phyloP scores from a whole-genome alignment of 257 asterid species.

The Perilla frutescens region DNA sequence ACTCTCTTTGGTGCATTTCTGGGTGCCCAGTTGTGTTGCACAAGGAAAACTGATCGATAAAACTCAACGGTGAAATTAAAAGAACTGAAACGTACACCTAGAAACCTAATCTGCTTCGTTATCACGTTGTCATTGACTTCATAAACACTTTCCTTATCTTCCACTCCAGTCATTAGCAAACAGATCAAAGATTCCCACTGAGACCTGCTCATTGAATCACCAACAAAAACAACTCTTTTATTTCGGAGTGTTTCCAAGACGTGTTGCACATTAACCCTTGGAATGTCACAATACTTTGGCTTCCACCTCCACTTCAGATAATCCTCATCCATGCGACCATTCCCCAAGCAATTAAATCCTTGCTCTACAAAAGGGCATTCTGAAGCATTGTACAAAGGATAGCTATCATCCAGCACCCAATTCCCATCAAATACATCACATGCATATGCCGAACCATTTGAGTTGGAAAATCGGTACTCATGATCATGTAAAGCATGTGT shows the following conservation, averaged over 20 bases:
- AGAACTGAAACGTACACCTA: constrained; percentile 70
- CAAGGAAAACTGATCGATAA: constrained; percentile 80
- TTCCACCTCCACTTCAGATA: constrained; percentile 86
- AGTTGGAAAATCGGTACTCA: constrained; percentile 41
- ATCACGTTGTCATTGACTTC: constrained; percentile 69
- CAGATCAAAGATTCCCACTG: constrained; percentile 91
- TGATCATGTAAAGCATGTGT: constrained; percentile 52
- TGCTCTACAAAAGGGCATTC: constrained; percentile 79
- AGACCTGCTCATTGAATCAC: constrained; percentile 86
- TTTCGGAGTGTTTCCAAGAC: constrained; percentile 55
- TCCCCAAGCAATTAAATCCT: constrained; percentile 73
- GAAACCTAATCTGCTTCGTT: constrained; percentile 66
- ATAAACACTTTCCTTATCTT: constrained; percentile 65
- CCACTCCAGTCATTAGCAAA: constrained; percentile 71
- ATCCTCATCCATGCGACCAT: constrained; percentile 65
- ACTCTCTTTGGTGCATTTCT: constrained; percentile 66
- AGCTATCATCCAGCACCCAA: constrained; percentile 62
- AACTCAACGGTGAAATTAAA: constrained; percentile 72
- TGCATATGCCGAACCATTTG: constrained; percentile 35
- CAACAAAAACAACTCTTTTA: constrained; percentile 74
- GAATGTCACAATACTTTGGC: constrained; percentile 66
- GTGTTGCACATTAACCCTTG: constrained; percentile 50
- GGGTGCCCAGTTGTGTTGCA: constrained; percentile 68
- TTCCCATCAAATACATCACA: constrained; percentile 74
- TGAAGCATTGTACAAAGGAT: constrained; percentile 75